Percentiles rank a stretch among this genome's conserved stretches.
These are phyloP conservation scores for Gaultheria prostrata DNA, from an alignment of 148 eudicot genomes.

Conservation along the genomic window DNA sequence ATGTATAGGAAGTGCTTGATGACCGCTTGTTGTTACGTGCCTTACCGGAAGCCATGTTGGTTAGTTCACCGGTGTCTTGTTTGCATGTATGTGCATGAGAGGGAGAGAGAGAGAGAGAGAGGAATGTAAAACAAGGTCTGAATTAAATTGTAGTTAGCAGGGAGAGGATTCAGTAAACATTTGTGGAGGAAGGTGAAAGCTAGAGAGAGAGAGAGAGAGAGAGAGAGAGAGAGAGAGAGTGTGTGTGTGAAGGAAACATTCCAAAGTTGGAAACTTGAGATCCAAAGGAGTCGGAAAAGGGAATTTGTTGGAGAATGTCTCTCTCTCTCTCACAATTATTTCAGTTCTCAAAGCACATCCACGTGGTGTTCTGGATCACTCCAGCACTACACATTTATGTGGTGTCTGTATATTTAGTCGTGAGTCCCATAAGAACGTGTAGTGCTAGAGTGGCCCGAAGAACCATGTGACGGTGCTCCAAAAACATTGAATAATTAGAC, in stretches of 20 bases:
- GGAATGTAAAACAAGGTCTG: background rate
- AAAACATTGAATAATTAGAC: too few species aligned
- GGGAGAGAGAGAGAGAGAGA: conserved; percentile 8
- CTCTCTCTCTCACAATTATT: background rate
- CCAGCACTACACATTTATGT: too few species aligned
- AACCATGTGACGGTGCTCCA: too few species aligned
- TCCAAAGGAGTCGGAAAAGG: conserved; percentile 46
- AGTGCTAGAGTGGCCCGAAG: too few species aligned
- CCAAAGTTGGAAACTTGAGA: conserved; percentile 7
- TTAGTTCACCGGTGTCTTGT: background rate
- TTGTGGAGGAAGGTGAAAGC: conserved; percentile 27
- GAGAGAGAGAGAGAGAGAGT: background rate
- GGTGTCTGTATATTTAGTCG: too few species aligned
- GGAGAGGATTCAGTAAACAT: conserved; percentile 25
- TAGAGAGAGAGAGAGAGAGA: conserved; percentile 8
- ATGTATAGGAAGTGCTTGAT: conserved; percentile 39
- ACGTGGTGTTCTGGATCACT: too few species aligned
- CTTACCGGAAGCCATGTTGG: conserved; percentile 36
- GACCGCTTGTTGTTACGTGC: conserved; percentile 40
- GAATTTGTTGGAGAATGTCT: conserved; percentile 8
- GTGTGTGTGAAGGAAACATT: background rate
- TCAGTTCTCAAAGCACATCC: too few species aligned
- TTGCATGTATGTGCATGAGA: background rate
- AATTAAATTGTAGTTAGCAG: background rate
- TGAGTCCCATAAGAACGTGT: too few species aligned